A percentile compares a stretch with the other conserved stretches of the same genome.
These are phyloP conservation scores for Albophoma yamanashiensis DNA, from an alignment of 2,329 filamentous ascomycete genomes.

Conservation along the genomic window DNA sequence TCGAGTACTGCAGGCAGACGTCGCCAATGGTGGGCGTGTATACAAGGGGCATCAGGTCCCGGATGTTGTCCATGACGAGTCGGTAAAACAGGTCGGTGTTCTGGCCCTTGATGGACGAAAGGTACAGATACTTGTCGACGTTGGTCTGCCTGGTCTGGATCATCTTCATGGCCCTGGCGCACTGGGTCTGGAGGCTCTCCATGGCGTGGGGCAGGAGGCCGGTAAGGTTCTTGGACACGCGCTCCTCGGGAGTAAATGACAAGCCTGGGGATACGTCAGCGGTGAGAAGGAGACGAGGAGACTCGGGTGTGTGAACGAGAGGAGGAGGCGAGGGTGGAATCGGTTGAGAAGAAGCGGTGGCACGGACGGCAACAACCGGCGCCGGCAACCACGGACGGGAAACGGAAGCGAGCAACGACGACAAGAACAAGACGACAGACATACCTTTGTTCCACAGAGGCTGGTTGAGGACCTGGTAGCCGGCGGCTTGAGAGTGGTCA, in stretches of 20 bases:
- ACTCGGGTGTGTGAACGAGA: neutral
- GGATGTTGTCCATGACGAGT: conserved; percentile 64
- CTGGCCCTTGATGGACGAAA: conserved; percentile 63
- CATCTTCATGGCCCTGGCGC: conserved; percentile 60
- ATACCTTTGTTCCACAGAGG: conserved; percentile 57
- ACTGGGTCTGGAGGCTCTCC: conserved; percentile 49
- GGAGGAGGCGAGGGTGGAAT: neutral
- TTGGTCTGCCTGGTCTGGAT: conserved; percentile 57
- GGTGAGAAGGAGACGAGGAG: neutral
- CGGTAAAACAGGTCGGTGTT: conserved; percentile 79
- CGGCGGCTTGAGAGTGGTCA: conserved; percentile 37
- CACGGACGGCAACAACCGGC: neutral
- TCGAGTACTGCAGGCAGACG: conserved; percentile 92
- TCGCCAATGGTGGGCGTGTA: conserved; percentile 91
- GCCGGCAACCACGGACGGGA: neutral
- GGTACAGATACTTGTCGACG: conserved; percentile 77
- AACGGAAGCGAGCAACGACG: neutral
- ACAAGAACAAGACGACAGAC: conserved; percentile 13
- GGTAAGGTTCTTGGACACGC: conserved; percentile 52
- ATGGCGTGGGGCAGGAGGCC: conserved; percentile 55
- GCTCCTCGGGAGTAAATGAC: conserved; percentile 54
- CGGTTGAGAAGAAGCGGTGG: neutral
- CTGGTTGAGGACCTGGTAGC: conserved; percentile 51
- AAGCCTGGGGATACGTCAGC: conserved; percentile 34
- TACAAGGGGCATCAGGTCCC: conserved; percentile 73